Evolutionary conservation across 257 asterid genomes (phyloP).

Genomic region (Plectranthus barbatus): DNA sequence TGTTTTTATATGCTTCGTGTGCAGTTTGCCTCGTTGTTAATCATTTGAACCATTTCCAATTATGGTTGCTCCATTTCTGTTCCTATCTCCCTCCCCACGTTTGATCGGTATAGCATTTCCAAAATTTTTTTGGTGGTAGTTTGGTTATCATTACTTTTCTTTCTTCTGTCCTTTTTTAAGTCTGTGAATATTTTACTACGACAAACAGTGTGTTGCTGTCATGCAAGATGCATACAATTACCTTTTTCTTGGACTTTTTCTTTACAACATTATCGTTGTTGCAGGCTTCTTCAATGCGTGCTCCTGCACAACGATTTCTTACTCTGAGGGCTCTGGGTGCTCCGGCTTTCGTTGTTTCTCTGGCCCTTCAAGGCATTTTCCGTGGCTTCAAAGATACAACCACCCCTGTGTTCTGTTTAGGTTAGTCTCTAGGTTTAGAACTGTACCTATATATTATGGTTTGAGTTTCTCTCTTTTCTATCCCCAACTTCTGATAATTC

Average conservation of each 20-base stretch:
- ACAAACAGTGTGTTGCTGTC: too few relatives aligned
- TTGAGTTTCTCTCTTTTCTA: too few relatives aligned
- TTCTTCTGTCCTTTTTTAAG: background rate
- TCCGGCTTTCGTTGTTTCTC: slow-evolving; percentile 92
- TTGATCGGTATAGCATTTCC: background rate
- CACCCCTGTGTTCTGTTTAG: slow-evolving; percentile 87
- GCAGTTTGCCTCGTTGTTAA: background rate
- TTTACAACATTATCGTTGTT: slow-evolving; percentile 4
- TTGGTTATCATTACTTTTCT: background rate
- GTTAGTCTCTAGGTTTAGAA: slow-evolving; percentile 33
- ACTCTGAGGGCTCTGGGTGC: slow-evolving; percentile 86
- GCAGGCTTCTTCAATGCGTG: slow-evolving; percentile 76
- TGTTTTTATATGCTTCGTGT: background rate
- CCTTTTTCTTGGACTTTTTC: background rate
- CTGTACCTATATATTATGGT: background rate
- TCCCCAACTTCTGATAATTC: too few relatives aligned
- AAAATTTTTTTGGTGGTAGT: background rate
- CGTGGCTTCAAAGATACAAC: slow-evolving; percentile 95
- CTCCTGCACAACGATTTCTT: slow-evolving; percentile 72
- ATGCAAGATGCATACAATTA: too few relatives aligned
- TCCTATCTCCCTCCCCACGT: too few relatives aligned
- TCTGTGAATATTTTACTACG: background rate
- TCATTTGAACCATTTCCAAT: background rate
- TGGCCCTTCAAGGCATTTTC: slow-evolving; percentile 97
- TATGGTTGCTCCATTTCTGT: background rate